Percentiles rank a stretch among this genome's conserved stretches.
These are phyloP conservation scores for Rhipidocladum racemiflorum DNA, from an alignment of 176 grass and related monocot species.

Conservation along the genomic window DNA sequence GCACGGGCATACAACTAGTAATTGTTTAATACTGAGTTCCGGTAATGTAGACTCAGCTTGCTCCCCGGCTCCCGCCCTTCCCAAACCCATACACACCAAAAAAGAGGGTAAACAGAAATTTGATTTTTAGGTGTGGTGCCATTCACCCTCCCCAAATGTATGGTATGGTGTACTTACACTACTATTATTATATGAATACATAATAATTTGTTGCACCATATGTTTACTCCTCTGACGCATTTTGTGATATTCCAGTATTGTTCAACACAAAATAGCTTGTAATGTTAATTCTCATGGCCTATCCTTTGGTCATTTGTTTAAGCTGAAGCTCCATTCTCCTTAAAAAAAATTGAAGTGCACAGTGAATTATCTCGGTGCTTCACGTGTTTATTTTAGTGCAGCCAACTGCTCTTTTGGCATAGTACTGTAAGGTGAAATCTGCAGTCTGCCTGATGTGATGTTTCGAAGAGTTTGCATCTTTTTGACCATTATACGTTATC, in stretches of 20 bases:
- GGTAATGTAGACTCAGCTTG: too few species aligned
- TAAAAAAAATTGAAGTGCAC: background rate
- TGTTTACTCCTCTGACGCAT: too few species aligned
- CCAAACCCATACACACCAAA: too few species aligned
- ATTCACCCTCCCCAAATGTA: background rate
- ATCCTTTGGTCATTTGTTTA: background rate
- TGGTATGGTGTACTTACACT: background rate
- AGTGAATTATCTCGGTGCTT: constrained; percentile 11
- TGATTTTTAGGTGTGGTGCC: background rate
- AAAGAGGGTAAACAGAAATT: background rate
- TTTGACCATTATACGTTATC: constrained; percentile 12
- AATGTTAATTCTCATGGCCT: too few species aligned
- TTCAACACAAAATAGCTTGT: too few species aligned
- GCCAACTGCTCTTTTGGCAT: background rate
- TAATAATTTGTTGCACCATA: too few species aligned
- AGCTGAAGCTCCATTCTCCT: background rate
- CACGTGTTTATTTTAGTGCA: background rate
- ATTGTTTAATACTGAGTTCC: too few species aligned
- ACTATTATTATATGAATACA: too few species aligned
- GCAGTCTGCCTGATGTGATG: background rate
- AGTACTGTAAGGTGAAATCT: background rate
- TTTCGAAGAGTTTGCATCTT: background rate
- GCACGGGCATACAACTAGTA: too few species aligned
- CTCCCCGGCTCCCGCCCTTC: too few species aligned
- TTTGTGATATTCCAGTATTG: too few species aligned